phyloP scores from a whole-genome alignment of 345 rosid genomes.

The Hibiscus mutabilis region DNA sequence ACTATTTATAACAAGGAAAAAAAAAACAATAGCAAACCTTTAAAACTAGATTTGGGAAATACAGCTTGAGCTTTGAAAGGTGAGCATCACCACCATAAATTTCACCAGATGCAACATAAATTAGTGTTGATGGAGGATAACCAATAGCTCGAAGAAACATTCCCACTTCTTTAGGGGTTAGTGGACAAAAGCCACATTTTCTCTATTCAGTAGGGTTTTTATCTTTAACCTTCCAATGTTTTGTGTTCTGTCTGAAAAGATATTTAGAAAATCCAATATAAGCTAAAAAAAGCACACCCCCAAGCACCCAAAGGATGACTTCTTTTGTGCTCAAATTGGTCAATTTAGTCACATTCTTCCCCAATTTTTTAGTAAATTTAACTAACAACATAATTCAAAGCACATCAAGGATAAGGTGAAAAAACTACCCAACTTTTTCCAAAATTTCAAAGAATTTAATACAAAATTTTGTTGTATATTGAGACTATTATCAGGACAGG shows the following conservation, averaged over 20 bases:
- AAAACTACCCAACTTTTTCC: constrained; percentile 5
- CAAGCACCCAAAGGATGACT: not conserved
- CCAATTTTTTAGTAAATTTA: not conserved
- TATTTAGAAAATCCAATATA: not conserved
- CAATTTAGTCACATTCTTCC: not conserved
- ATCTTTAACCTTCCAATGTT: constrained; percentile 88
- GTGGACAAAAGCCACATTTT: constrained; percentile 70
- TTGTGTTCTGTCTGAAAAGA: constrained; percentile 61
- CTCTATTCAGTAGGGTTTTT: constrained; percentile 90
- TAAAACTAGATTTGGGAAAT: constrained; percentile 69
- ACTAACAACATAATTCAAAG: not conserved
- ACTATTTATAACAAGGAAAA: not conserved
- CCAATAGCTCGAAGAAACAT: constrained; percentile 80
- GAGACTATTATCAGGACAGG: not conserved
- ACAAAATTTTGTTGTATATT: not conserved
- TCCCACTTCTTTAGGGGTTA: constrained; percentile 91
- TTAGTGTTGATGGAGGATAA: constrained; percentile 58
- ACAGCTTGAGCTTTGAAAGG: constrained; percentile 52
- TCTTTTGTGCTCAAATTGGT: not conserved
- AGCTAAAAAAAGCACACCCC: not conserved
- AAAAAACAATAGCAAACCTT: constrained; percentile 44
- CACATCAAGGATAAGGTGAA: not conserved
- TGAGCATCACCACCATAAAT: constrained; percentile 78
- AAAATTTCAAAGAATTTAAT: not conserved
- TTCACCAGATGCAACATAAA: constrained; percentile 83